Evolutionary conservation across 176 grass and related monocot genomes (phyloP), one percentile per base, ranked within the genome.

Genomic region (Avena eriantha): DNA sequence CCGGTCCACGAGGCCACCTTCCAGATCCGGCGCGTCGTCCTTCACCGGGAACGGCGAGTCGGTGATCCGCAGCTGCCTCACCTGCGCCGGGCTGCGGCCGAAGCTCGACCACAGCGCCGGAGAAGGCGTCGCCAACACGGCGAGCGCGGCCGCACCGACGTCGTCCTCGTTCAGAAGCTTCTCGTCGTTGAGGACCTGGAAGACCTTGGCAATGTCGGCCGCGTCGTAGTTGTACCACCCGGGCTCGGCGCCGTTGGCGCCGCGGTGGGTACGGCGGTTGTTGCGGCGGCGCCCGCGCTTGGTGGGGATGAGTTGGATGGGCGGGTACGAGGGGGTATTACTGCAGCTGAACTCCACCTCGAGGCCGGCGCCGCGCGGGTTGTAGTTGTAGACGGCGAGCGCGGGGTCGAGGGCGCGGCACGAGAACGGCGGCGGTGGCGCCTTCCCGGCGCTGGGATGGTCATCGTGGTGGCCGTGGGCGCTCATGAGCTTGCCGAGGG

Each of bases 311-410:
- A 91, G 60, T 10, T 80, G 72, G 82, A 95, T 55, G 61, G 80
- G 86, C 19, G 90, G 76, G 90, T 89, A 86, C 5, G 93, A 86
- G 4, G 96, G 91, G 39, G 97, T 99, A 89, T 96, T 92, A 82
- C 94, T 94, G 86, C 97, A 96, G 89, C 92, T 96, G 87, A 99
- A 99, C 92, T 99, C 90, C 61, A 98, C 97, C 81, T 98, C 97
- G 10, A 12, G 84, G 59, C 80, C 55, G 54, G 24, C 29, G 78
- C 77, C 76, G 16, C 77, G 64, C 22, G 73, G 76, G 87, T 50
- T 33, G 87, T 84, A 86, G 87, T 50, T 33, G 87, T 84, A 86
- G 4, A 88, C 81, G 69, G 90, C 69, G 80, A 73, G 84, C 34
- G 78, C 55, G 1, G 86, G 86, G 72, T 95, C 90, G 76, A 85